Percentiles rank a stretch among this genome's conserved stretches.
These are phyloP conservation scores for Fusarium sp. DNA, from an alignment of 2,329 filamentous ascomycete genomes.

Conservation along the genomic window DNA sequence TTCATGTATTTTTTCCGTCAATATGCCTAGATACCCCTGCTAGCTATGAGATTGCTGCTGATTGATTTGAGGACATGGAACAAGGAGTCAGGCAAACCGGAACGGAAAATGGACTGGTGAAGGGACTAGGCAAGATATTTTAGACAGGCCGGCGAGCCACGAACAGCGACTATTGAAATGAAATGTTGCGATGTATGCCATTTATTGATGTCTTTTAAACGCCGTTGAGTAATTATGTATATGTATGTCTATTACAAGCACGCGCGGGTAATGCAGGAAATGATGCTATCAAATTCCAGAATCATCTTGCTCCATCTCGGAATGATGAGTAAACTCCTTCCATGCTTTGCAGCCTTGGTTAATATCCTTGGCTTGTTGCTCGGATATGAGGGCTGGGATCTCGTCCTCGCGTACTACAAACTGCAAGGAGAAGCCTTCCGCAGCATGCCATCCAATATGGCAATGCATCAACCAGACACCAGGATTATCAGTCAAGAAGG, in stretches of 20 bases:
- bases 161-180: background rate
- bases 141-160: conserved; percentile 10
- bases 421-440: conserved; percentile 39
- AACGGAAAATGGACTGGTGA: conserved; percentile 6
- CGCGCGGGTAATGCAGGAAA: background rate
- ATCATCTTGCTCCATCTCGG: conserved; percentile 34
- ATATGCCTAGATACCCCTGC: conserved; percentile 45
- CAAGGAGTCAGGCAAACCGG: background rate
- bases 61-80: conserved; percentile 27
- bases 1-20: conserved; percentile 30
- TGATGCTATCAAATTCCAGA: conserved; percentile 27
- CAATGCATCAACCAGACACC: conserved; percentile 65
- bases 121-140: conserved; percentile 5
- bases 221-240: background rate
- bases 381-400: conserved; percentile 28
- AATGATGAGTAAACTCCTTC: conserved; percentile 21
- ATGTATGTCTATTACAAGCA: conserved; percentile 10
- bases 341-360: conserved; percentile 28
- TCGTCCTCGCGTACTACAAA: conserved; percentile 40
- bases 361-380: conserved; percentile 23
- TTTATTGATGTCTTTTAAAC: background rate
- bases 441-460: conserved; percentile 53
- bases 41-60: conserved; percentile 32
- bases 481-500: conserved; percentile 62
- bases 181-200: background rate